Base-by-base conservation (phyloP, 257 asterid genomes). In the Nicotiana attenuata region DNA sequence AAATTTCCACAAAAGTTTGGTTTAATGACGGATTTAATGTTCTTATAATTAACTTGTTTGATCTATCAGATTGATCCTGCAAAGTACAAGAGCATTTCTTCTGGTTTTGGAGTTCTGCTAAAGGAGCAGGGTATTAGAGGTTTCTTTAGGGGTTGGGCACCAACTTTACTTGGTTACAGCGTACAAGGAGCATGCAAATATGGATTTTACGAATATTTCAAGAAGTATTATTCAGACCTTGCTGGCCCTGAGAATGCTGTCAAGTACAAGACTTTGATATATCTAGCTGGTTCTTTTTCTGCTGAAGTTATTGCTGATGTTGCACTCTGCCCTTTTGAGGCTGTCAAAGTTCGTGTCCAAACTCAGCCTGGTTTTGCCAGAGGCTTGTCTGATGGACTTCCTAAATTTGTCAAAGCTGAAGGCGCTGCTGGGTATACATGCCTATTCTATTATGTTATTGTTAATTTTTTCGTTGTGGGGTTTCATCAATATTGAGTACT, bases 301-400 rank as follows among this genome's bases (percentile, higher is more conserved):
- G 93, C 98, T 35, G 98, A 94, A 57, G 66, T 94, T 28, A 85
- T 94, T 55, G 98, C 98, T 9, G 97, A 83, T 83, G 63, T 93
- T 66, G 97, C 96, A 0, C 97, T 94, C 60, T 94, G 97, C 83
- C 97, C 97, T 1, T 87, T 94, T 26, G 98, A 94, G 91, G 97
- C 98, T 0, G 93, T 94, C 10, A 94, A 94, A 87, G 91, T 94
- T 84, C 95, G 98, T 3, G 97, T 94, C 75, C 98, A 94, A 77
- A 94, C 97, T 52, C 97, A 91, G 78, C 97, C 97, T 2, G 97
- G 92, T 61, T 94, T 88, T 33, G 98, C 98, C 45, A 83, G 91
- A 86, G 98, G 98, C 17, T 79, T 94, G 87, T 89, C 91, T n/a
- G 98, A 94, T 84, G 98, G 98, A 24, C 84, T 92, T 41, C 97